phyloP scores from a whole-genome alignment of 2,329 filamentous ascomycete species.

The Tolypocladium tundrense region DNA sequence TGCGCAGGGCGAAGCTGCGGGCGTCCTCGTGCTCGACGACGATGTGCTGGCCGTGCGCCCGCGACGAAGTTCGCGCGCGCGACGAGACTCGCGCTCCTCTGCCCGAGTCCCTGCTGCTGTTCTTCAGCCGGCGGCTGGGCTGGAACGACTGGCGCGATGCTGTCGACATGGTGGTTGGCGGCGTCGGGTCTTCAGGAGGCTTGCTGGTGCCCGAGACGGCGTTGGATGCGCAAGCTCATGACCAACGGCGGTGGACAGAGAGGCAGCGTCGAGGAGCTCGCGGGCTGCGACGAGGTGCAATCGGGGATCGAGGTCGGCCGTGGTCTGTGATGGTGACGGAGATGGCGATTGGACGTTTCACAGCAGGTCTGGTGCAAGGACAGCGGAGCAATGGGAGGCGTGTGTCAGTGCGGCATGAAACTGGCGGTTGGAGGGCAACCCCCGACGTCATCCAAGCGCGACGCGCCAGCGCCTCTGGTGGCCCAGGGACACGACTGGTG shows the following conservation, averaged over 20 bases:
- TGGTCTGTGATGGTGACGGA: not conserved
- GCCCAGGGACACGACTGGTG: not conserved
- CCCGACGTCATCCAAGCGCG: not conserved
- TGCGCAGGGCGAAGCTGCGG: slow-evolving; percentile 81
- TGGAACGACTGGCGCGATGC: slow-evolving; percentile 37
- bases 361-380: not conserved
- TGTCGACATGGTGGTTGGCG: slow-evolving; percentile 34
- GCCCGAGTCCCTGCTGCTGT: slow-evolving; percentile 31
- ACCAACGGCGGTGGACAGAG: slow-evolving; percentile 6
- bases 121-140: slow-evolving; percentile 31
- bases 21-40: slow-evolving; percentile 64
- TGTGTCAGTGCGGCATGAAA: not conserved
- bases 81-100: slow-evolving; percentile 34
- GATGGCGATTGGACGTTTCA: not conserved
- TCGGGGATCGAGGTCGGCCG: not conserved
- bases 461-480: not conserved
- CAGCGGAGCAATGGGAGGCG: not conserved
- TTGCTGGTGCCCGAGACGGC: slow-evolving; percentile 17
- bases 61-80: slow-evolving; percentile 27
- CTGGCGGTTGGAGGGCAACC: not conserved
- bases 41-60: slow-evolving; percentile 28
- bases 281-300: not conserved
- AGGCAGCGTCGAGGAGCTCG: not conserved
- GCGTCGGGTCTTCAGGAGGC: slow-evolving; percentile 13
- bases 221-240: slow-evolving; percentile 18